phyloP scores from a whole-genome alignment of 2,329 filamentous ascomycete genomes.

The Hypoxylon rubiginosum region DNA sequence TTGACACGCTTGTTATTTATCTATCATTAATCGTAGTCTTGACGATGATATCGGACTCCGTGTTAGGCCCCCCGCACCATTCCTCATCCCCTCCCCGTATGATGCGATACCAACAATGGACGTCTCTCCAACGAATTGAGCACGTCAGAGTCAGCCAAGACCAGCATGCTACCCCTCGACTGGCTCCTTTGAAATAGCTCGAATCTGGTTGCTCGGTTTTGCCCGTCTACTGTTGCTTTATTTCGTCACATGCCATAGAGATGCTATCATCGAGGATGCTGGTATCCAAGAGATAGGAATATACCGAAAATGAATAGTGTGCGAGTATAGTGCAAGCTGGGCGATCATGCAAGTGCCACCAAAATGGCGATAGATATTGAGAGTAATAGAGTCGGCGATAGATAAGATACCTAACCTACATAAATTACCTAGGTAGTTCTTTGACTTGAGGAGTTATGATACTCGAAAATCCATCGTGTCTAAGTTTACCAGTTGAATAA shows the following conservation, averaged over 20 bases:
- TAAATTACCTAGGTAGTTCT: no score
- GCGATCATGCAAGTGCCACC: slow-evolving; percentile 25
- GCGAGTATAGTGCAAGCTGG: slow-evolving; percentile 6
- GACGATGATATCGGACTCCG: slow-evolving; percentile 22
- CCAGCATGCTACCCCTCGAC: slow-evolving; percentile 19
- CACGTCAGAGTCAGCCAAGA: slow-evolving; percentile 32
- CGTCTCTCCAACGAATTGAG: slow-evolving; percentile 36
- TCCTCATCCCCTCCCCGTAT: slow-evolving; percentile 34
- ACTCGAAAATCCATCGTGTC: neutral
- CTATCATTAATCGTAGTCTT: slow-evolving; percentile 9
- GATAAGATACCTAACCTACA: slow-evolving; percentile 13
- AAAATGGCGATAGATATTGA: slow-evolving; percentile 29
- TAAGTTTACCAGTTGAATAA: neutral
- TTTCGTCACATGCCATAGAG: slow-evolving; percentile 30
- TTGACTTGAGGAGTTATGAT: neutral
- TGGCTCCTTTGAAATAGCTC: slow-evolving; percentile 25
- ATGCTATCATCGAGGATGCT: slow-evolving; percentile 22
- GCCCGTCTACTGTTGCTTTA: slow-evolving; percentile 21
- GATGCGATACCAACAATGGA: slow-evolving; percentile 34
- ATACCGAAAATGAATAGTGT: slow-evolving; percentile 9
- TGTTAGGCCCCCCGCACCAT: slow-evolving; percentile 34
- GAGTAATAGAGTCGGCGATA: slow-evolving; percentile 13
- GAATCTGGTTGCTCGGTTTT: slow-evolving; percentile 20
- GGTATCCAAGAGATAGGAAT: neutral
- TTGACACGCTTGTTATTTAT: slow-evolving; percentile 26